These are phyloP conservation scores for Coix lacrymajobi DNA, from an alignment of 176 grass and related monocot genomes.

Conservation along the genomic window DNA sequence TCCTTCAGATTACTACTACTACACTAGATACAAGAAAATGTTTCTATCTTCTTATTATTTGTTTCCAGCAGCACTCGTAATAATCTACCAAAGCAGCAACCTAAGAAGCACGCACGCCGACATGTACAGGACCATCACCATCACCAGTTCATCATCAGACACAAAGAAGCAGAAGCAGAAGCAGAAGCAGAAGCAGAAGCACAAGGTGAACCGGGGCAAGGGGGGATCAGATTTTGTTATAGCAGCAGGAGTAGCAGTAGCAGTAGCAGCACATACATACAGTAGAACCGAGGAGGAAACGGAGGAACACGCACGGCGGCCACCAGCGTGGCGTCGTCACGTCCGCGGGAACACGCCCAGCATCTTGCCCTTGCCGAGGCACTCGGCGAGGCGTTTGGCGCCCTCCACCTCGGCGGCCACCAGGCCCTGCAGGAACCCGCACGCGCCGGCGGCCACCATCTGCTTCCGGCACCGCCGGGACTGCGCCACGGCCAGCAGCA, in stretches of 20 bases:
- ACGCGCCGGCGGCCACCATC: slow-evolving; percentile 76
- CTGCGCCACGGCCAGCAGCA: slow-evolving; percentile 50
- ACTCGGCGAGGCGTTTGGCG: slow-evolving; percentile 75
- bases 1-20: slow-evolving; percentile 8
- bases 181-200: background rate
- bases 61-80: slow-evolving; percentile 11
- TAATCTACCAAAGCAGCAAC: background rate
- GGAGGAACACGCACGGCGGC: no score
- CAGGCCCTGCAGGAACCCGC: slow-evolving; percentile 60
- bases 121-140: slow-evolving; percentile 27
- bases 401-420: slow-evolving; percentile 58
- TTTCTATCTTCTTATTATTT: slow-evolving; percentile 17
- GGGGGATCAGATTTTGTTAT: no score
- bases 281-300: background rate
- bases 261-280: slow-evolving; percentile 22
- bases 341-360: slow-evolving; percentile 81
- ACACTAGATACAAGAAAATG: background rate
- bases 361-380: slow-evolving; percentile 66
- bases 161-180: background rate
- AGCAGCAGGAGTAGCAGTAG: background rate
- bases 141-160: background rate
- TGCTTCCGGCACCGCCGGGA: slow-evolving; percentile 75
- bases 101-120: slow-evolving; percentile 5
- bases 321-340: slow-evolving; percentile 40
- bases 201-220: background rate